Evolutionary conservation across 2,329 filamentous ascomycete species (phyloP), one percentile per base, ranked within the genome.

Genomic region (Ophiostoma quercus): DNA sequence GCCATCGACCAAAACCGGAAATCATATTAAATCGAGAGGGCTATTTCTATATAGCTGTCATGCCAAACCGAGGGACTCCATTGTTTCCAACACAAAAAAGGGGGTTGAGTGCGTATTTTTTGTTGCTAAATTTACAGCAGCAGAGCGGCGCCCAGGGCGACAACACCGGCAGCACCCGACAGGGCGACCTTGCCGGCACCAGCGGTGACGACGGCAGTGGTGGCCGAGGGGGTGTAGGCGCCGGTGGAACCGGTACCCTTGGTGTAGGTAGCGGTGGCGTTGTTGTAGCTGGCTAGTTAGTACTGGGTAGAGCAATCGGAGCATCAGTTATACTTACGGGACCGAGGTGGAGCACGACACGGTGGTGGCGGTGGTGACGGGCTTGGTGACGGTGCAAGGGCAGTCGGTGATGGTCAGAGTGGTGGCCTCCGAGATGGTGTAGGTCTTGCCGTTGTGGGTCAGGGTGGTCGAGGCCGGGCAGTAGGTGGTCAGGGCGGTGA

Each of bases 401-500:
- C 89, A 90, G 84, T 89, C 83, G 76, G 87, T 87, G 70, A 89
- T 82, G 75, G 84, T 87, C 73, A 87, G 78, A 78, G 87, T 89
- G 78, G 87, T 89, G 78, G 88, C 80, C 85, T 84, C 82, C 74
- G 88, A 88, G 80, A 92, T 82, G 75, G 85, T 89, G 84, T 90
- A 91, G 80, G 88, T 91, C 79, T 84, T 82, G 80, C 80, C 82
- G 78, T 84, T 85, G 81, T 90, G 83, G 76, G 84, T 85, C 79
- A 92, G 80, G 75, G 82, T 79, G 75, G 90, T 92, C 74, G 90
- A 79, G 74, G 77, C 82, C 29, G 90, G 89, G 87, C 90, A 92
- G 87, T 84, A 91, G 77, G 90, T 92, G 80, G 85, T 88, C 82
- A 86, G 86, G 71, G 82, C 80, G 71, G 87, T 88, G 74, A 92